Conservation (phyloP, 768 basidiomycete genomes). For the Auriscalpium orientale region DNA sequence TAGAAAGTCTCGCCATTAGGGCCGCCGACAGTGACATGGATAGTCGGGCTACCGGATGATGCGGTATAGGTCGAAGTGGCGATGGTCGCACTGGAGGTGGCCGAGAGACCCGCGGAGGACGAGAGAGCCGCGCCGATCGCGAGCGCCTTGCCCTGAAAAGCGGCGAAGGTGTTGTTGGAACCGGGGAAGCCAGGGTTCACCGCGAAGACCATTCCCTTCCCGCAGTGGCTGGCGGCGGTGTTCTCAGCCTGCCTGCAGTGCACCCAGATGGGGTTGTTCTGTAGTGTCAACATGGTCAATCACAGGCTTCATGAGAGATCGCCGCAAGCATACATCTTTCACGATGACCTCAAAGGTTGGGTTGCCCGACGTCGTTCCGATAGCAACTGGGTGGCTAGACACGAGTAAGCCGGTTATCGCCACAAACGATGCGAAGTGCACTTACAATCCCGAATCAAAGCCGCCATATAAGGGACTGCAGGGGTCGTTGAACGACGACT, state of each 20-base stretch:
- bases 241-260: constrained; percentile 16
- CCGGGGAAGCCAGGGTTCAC: constrained; percentile 17
- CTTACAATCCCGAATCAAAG: constrained; percentile 25
- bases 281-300: background rate
- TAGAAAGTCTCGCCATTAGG: background rate
- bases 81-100: constrained; percentile 12
- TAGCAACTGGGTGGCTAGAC: constrained; percentile 19
- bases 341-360: constrained; percentile 19
- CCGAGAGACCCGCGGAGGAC: constrained; percentile 21
- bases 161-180: background rate
- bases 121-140: constrained; percentile 1
- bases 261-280: constrained; percentile 19
- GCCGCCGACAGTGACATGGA: constrained; percentile 2
- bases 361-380: background rate
- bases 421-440: background rate
- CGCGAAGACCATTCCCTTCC: constrained; percentile 24
- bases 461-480: constrained; percentile 17
- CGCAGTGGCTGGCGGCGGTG: constrained; percentile 13
- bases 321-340: constrained; percentile 11
- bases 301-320: too few relatives aligned
- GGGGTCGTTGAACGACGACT: constrained; percentile 21
- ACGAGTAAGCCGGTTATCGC: background rate
- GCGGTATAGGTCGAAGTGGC: constrained; percentile 13
- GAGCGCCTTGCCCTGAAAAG: constrained; percentile 1
- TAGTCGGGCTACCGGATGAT: too few relatives aligned